phyloP scores from a whole-genome alignment of 164 flowering plant genomes.

The Chimonanthus salicifolius region DNA sequence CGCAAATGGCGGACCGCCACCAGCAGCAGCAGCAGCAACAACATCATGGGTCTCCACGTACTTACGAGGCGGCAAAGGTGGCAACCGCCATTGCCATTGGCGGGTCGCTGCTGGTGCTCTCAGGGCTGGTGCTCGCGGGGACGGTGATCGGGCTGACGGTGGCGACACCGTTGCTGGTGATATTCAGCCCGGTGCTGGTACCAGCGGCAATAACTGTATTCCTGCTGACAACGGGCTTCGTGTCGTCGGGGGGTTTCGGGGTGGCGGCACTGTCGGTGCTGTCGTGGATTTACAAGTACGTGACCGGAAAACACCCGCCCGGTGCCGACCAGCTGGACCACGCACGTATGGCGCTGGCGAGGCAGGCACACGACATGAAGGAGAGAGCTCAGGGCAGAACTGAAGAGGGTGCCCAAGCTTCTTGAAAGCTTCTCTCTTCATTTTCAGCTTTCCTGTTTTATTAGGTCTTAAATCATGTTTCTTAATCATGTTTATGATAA shows the following conservation, averaged over 20 bases:
- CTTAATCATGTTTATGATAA: too few species aligned
- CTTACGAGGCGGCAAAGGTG: slow-evolving; percentile 37
- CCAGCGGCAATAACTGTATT: slow-evolving; percentile 37
- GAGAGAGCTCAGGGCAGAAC: slow-evolving; percentile 35
- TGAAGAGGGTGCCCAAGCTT: slow-evolving; percentile 19
- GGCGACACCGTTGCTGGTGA: slow-evolving; percentile 29
- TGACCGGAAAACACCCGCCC: slow-evolving; percentile 30
- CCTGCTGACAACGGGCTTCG: slow-evolving; percentile 29
- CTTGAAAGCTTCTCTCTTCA: too few species aligned
- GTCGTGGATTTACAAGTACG: slow-evolving; percentile 36
- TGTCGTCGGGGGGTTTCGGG: slow-evolving; percentile 49
- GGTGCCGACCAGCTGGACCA: slow-evolving; percentile 40
- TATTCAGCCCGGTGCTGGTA: slow-evolving; percentile 33
- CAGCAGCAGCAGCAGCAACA: slow-evolving; percentile 7
- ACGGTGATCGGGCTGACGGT: slow-evolving; percentile 38
- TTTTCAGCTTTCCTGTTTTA: too few species aligned
- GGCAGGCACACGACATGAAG: slow-evolving; percentile 41
- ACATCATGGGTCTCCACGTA: slow-evolving; percentile 3
- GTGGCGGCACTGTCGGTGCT: slow-evolving; percentile 40
- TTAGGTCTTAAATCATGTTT: too few species aligned
- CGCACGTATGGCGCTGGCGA: slow-evolving; percentile 31
- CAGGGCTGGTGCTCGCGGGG: slow-evolving; percentile 40
- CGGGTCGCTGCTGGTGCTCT: slow-evolving; percentile 35
- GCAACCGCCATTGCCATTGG: slow-evolving; percentile 45
- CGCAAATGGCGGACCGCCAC: neutral